Evolutionary conservation across 2,329 filamentous ascomycete genomes (phyloP).

Genomic region (Fusarium neocosmosporiellum): DNA sequence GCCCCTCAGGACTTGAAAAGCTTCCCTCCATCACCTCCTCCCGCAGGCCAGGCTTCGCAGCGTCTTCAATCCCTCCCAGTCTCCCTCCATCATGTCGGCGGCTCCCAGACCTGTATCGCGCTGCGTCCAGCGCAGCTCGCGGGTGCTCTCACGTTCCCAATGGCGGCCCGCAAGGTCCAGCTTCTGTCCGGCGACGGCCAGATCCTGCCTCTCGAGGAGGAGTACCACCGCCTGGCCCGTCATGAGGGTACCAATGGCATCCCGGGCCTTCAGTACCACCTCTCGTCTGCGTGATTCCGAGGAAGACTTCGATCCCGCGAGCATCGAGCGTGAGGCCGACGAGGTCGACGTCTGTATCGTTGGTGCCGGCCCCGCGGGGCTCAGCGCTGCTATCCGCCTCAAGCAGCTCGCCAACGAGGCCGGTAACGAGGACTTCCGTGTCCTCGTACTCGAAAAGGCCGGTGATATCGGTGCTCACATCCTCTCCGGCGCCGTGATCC

Average conservation of each 20-base stretch:
- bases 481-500: conserved; percentile 93
- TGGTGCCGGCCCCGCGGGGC: conserved; percentile 92
- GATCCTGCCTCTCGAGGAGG: conserved; percentile 22
- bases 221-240: conserved; percentile 31
- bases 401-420: conserved; percentile 96
- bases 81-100: conserved; percentile 45
- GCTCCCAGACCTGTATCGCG: conserved; percentile 52
- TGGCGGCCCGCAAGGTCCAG: conserved; percentile 41
- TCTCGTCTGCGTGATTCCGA: conserved; percentile 36
- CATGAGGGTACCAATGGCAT: conserved; percentile 32
- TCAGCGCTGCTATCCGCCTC: conserved; percentile 91
- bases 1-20: conserved; percentile 22
- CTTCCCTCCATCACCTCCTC: background rate
- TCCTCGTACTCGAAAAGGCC: conserved; percentile 93
- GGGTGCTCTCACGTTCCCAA: conserved; percentile 46
- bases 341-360: conserved; percentile 97
- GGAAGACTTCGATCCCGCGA: conserved; percentile 72
- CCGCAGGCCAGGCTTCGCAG: conserved; percentile 43
- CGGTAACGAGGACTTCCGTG: conserved; percentile 95
- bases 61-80: conserved; percentile 9
- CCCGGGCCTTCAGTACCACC: conserved; percentile 53
- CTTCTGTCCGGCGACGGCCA: conserved; percentile 36
- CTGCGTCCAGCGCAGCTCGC: conserved; percentile 53
- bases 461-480: conserved; percentile 96
- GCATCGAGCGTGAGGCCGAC: conserved; percentile 87